These are phyloP conservation scores for Cokeromyces recurvatus DNA, from an alignment of 371 early-diverging fungal genomes.

Conservation along the genomic window DNA sequence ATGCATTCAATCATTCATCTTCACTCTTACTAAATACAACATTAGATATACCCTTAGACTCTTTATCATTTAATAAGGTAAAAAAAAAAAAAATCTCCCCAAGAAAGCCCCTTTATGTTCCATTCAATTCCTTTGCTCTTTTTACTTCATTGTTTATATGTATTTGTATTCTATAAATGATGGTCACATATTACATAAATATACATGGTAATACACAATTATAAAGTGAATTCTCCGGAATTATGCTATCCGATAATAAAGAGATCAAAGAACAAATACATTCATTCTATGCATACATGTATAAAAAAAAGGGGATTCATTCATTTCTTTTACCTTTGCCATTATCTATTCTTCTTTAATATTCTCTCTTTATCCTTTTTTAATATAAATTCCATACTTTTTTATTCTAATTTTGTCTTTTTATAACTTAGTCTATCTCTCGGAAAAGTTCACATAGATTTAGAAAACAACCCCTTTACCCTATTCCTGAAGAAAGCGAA, in stretches of 20 bases:
- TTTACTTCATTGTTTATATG: too few relatives aligned
- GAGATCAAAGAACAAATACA: not conserved
- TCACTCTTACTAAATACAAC: not conserved
- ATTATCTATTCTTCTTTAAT: too few relatives aligned
- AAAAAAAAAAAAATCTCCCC: too few relatives aligned
- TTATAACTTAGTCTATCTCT: slow-evolving; percentile 2
- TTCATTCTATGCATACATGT: not conserved
- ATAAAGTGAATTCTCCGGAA: too few relatives aligned
- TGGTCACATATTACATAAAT: too few relatives aligned
- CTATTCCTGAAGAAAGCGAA: slow-evolving; percentile 42
- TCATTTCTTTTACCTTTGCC: not conserved
- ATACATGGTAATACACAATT: too few relatives aligned
- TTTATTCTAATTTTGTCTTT: not conserved
- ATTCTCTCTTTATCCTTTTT: too few relatives aligned
- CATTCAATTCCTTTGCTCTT: too few relatives aligned
- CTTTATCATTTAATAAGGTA: too few relatives aligned
- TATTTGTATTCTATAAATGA: too few relatives aligned
- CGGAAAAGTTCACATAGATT: slow-evolving; percentile 5
- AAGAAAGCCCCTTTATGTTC: too few relatives aligned
- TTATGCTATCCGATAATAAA: too few relatives aligned
- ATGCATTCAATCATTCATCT: not conserved
- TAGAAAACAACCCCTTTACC: slow-evolving; percentile 16
- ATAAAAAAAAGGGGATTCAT: not conserved
- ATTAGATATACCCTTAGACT: not conserved
- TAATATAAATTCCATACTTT: not conserved